phyloP scores from a whole-genome alignment of 169 alveolate species.

The Eimeria brunetti region DNA sequence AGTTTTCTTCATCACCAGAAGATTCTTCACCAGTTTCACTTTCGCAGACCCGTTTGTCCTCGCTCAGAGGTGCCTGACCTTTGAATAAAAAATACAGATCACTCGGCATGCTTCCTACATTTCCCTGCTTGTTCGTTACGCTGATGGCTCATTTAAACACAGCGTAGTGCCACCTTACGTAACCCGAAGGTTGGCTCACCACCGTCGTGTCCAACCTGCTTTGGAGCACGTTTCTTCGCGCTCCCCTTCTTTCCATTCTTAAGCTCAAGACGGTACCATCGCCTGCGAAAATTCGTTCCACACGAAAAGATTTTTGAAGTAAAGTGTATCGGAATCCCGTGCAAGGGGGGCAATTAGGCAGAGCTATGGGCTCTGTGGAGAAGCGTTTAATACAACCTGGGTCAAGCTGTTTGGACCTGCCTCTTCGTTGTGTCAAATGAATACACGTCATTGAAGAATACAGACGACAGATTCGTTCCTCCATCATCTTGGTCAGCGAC shows the following conservation, averaged over 20 bases:
- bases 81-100: background rate
- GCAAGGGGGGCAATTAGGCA: background rate
- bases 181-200: slow-evolving; percentile 1
- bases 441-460: slow-evolving; percentile 88
- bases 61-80: background rate
- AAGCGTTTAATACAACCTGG: background rate
- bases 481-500: slow-evolving; percentile 92
- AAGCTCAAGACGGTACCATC: slow-evolving; percentile 72
- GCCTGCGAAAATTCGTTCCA: slow-evolving; percentile 7
- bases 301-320: background rate
- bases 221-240: slow-evolving; percentile 9
- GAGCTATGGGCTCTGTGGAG: background rate
- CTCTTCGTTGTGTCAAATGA: slow-evolving; percentile 85
- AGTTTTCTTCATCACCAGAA: slow-evolving; percentile 64
- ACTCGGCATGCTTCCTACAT: background rate
- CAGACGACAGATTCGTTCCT: slow-evolving; percentile 86
- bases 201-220: background rate
- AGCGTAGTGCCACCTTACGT: background rate
- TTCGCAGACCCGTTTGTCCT: slow-evolving; percentile 32
- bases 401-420: slow-evolving; percentile 25
- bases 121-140: background rate
- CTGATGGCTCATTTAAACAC: background rate
- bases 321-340: background rate
- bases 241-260: slow-evolving; percentile 56
- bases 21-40: slow-evolving; percentile 11